Evolutionary conservation across 176 grass and related monocot genomes (phyloP).

Genomic region (Cenchrus purpureus): DNA sequence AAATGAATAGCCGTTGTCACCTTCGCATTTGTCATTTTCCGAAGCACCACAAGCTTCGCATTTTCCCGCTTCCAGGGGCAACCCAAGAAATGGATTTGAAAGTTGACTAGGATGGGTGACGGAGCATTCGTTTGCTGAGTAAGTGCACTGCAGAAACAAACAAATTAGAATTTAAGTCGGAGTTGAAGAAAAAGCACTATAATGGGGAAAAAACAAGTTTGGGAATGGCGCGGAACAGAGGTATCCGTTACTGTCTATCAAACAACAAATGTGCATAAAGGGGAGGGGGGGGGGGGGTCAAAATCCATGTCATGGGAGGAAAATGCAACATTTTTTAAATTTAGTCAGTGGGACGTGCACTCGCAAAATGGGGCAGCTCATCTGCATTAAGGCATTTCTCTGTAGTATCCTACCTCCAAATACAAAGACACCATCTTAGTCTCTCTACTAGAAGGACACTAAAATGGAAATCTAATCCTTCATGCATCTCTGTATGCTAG

Average conservation of each 20-base stretch:
- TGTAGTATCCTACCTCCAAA: neutral
- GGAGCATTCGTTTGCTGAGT: conserved; percentile 69
- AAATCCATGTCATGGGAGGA: neutral
- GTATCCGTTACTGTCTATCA: neutral
- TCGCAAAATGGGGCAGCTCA: neutral
- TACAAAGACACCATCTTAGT: neutral
- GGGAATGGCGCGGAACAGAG: neutral
- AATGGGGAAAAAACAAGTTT: neutral
- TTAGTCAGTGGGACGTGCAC: neutral
- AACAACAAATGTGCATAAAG: neutral
- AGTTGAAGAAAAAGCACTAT: conserved; percentile 3
- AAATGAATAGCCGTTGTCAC: conserved; percentile 43
- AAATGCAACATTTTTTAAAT: neutral
- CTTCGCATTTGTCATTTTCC: conserved; percentile 85
- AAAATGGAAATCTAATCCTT: neutral
- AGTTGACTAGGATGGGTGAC: conserved; percentile 90
- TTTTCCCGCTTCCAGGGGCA: conserved; percentile 82
- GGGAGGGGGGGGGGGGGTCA: neutral
- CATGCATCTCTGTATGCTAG: neutral
- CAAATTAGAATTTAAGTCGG: conserved; percentile 16
- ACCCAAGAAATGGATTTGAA: conserved; percentile 83
- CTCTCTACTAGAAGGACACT: neutral
- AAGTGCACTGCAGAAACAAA: conserved; percentile 57
- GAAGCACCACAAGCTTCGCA: conserved; percentile 92
- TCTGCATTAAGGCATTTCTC: neutral